A percentile compares a stretch with the other conserved stretches of the same genome.
These are phyloP conservation scores for Panicum miliaceum DNA, from an alignment of 176 grass and related monocot genomes.

Conservation along the genomic window DNA sequence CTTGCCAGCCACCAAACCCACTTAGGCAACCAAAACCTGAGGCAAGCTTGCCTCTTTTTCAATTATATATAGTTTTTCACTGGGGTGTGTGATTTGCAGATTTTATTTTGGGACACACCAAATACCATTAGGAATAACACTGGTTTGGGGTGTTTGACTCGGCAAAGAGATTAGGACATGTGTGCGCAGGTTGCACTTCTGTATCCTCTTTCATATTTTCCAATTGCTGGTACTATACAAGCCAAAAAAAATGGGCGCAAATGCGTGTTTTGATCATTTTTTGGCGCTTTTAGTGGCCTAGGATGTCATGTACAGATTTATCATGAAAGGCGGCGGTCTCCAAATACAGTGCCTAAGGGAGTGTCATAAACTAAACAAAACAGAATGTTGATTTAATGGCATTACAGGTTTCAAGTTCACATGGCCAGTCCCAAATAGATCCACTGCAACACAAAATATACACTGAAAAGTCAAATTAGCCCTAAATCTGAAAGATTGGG, in stretches of 20 bases:
- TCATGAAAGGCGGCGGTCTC: not conserved
- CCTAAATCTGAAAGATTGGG: not conserved
- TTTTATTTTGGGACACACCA: not conserved
- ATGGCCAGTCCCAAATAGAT: not conserved
- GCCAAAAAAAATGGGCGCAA: not conserved
- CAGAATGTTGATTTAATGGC: conserved; percentile 2
- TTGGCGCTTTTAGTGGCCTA: not conserved
- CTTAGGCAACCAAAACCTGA: not conserved
- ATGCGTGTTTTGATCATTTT: not conserved
- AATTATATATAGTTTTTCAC: not conserved
- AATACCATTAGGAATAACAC: not conserved
- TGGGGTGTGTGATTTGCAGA: too few relatives aligned
- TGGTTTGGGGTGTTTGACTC: not conserved
- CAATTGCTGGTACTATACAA: not conserved
- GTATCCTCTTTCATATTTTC: not conserved
- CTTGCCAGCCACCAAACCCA: not conserved
- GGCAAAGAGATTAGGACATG: not conserved
- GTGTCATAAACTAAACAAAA: not conserved
- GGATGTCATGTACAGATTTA: not conserved
- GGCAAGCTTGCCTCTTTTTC: not conserved
- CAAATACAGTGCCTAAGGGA: not conserved
- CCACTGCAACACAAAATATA: not conserved
- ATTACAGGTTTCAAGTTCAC: conserved; percentile 15
- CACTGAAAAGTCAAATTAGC: not conserved
- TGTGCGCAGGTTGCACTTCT: not conserved